Conservation (phyloP, 2,329 filamentous ascomycete genomes). For the Fusarium sp. region DNA sequence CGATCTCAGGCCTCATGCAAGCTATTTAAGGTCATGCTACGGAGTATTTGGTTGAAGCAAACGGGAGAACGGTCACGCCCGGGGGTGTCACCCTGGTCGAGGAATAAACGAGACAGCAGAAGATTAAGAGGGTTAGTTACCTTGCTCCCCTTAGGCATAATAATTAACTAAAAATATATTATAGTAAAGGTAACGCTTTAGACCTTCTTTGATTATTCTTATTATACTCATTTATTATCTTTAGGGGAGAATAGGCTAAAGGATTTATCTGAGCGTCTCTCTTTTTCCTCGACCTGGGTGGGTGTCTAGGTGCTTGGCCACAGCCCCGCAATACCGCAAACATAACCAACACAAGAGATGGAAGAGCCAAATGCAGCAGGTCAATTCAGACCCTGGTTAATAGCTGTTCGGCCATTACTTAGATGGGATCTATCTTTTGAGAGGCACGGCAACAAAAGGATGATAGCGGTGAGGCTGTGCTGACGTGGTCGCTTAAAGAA, state of each 20-base stretch:
- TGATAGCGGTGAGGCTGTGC: constrained; percentile 6
- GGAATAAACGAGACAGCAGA: neutral
- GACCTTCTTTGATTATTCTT: neutral
- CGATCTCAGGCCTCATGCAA: neutral
- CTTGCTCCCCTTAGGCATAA: neutral
- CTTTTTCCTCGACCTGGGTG: neutral
- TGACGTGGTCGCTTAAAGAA: neutral
- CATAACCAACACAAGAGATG: neutral
- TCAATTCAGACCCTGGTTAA: neutral
- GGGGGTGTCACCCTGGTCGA: neutral
- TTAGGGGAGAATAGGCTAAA: neutral
- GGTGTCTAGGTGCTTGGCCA: neutral
- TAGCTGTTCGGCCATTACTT: neutral
- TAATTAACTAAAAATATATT: neutral
- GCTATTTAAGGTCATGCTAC: neutral
- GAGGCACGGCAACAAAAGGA: neutral
- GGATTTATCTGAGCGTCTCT: neutral
- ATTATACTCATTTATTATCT: neutral
- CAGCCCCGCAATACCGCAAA: neutral
- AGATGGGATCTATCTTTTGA: neutral
- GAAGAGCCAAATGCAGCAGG: neutral
- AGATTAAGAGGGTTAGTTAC: neutral
- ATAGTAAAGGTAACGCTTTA: neutral
- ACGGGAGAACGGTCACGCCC: neutral
- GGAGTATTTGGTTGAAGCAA: neutral